phyloP scores from a whole-genome alignment of 192 early-diverging fungal genomes.

The Powellomyces hirtus region DNA sequence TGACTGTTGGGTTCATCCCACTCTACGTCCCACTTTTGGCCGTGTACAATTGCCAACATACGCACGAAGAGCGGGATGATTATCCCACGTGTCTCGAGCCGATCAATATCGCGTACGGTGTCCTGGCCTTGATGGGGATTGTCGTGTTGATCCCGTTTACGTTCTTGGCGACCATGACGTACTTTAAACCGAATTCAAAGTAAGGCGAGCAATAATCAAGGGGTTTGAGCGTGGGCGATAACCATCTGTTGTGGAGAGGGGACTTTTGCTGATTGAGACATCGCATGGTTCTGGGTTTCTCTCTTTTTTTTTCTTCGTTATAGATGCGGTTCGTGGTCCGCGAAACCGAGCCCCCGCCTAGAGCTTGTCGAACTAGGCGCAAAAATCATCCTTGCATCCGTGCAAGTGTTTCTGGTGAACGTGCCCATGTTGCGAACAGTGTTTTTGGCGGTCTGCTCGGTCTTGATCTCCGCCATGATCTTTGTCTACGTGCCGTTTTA shows the following conservation, averaged over 20 bases:
- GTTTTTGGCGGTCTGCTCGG: background rate
- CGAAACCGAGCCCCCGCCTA: background rate
- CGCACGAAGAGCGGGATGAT: background rate
- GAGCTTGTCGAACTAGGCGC: constrained; percentile 9
- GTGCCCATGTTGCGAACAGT: background rate
- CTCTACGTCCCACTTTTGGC: constrained; percentile 11
- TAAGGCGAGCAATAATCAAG: too few relatives aligned
- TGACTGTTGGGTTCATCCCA: constrained; percentile 23
- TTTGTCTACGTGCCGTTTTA: constrained; percentile 8
- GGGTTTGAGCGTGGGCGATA: too few relatives aligned
- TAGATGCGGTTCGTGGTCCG: constrained; percentile 4
- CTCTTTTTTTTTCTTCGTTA: background rate
- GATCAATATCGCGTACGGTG: constrained; percentile 8
- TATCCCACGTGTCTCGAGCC: constrained; percentile 5
- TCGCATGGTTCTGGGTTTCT: background rate
- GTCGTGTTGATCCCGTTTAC: constrained; percentile 19
- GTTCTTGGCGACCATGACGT: constrained; percentile 15
- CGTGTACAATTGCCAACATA: constrained; percentile 8
- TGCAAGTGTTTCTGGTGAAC: background rate
- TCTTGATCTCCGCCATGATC: background rate
- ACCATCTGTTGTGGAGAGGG: too few relatives aligned
- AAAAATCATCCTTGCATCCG: constrained; percentile 3
- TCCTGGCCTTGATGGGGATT: background rate
- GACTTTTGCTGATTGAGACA: too few relatives aligned
- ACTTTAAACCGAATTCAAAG: constrained; percentile 17